phyloP scores from a whole-genome alignment of 805 yeast species.

The Wickerhamomyces bisporus region DNA sequence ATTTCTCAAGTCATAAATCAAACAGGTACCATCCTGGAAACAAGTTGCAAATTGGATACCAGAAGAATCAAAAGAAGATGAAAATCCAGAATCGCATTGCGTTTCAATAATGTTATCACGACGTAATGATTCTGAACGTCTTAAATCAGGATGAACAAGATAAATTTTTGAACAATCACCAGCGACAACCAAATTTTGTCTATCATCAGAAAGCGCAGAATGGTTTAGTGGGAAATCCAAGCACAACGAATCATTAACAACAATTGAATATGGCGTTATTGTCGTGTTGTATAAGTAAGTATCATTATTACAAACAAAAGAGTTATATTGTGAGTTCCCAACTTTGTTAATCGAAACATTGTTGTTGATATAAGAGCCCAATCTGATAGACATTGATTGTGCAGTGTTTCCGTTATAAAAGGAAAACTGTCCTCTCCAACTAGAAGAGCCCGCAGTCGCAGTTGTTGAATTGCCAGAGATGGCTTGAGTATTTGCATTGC shows the following conservation, averaged over 20 bases:
- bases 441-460: conserved; percentile 11
- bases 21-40: conserved; percentile 80
- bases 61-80: conserved; percentile 72
- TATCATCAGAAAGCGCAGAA: conserved; percentile 62
- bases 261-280: conserved; percentile 43
- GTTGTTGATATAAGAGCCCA: conserved; percentile 83
- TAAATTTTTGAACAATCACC: conserved; percentile 75
- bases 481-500: background rate
- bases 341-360: conserved; percentile 53
- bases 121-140: conserved; percentile 23
- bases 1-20: conserved; percentile 72
- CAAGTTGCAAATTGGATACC: conserved; percentile 72
- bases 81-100: conserved; percentile 74
- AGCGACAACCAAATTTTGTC: conserved; percentile 52
- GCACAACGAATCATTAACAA: conserved; percentile 37
- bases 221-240: conserved; percentile 71
- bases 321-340: conserved; percentile 41
- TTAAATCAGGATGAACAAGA: conserved; percentile 37
- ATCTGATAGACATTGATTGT: conserved; percentile 42
- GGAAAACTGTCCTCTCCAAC: conserved; percentile 61
- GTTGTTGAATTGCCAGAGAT: conserved; percentile 5
- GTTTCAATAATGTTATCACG: conserved; percentile 43
- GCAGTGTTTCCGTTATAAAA: conserved; percentile 47
- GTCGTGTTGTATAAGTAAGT: conserved; percentile 61
- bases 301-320: conserved; percentile 83